Evolutionary conservation across 306 rosid genomes (phyloP), one percentile per base, ranked within the genome.

Genomic region (Inga oerstediana): DNA sequence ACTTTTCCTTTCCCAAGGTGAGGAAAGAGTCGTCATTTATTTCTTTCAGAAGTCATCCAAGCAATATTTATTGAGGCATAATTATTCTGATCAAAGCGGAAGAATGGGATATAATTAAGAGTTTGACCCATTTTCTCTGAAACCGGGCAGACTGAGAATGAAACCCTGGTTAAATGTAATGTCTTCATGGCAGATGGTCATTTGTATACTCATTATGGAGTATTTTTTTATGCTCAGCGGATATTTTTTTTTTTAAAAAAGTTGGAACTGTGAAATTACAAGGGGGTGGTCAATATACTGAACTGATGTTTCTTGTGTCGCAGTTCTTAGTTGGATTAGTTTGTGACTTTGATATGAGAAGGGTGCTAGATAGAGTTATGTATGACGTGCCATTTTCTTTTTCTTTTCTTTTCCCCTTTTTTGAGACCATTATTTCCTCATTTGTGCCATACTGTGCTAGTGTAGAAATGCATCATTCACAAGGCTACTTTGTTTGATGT

Each of bases 381-480:
- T 10, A 22, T 59, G 66, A n/a, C 66, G 34, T 22, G 32, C 66
- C 32, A 59, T 59, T 59, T 59, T 22, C 61, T 54, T 8, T n/a
- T 58, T 58, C 65, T 48, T 27, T 48, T 76, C 72, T 56, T n/a
- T 7, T 7, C 22, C 59, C 10, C 27, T 4, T 56, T 20, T 54
- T 15, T 54, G 68, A 62, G 35, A 10, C 69, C 54, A 77, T 22
- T 64, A 72, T 72, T 11, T 73, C 68, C 45, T 8, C 67, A 0
- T 24, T 27, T 65, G 61, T 66, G 16, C 37, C 51, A 51, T 71
- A 58, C 56, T 24, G 65, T 74, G 72, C 75, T 51, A 52, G 56
- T 9, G 17, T 73, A 15, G 30, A 73, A 75, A 54, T 85, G 34
- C 67, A 45, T 74, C 75, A 41, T 83, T 79, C 78, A 52, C 49